Conservation (phyloP, 345 rosid species). For the Rhodomyrtus tomentosa region DNA sequence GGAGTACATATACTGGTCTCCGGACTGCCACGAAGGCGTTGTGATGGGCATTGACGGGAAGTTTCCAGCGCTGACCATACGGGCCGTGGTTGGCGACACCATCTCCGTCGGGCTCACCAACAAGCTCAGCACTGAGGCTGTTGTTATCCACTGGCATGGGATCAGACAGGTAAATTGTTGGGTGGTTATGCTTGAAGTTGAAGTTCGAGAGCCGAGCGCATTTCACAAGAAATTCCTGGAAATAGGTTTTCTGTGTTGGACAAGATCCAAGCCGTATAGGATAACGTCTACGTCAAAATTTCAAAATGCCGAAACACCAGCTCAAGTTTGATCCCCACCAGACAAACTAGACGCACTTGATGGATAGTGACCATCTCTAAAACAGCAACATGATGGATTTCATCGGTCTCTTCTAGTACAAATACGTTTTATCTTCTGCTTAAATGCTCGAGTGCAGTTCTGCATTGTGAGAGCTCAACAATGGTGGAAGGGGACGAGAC, state of each 20-base stretch:
- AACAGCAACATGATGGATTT: no score
- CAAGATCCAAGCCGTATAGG: no score
- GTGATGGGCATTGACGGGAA: conserved; percentile 80
- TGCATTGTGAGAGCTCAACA: not conserved
- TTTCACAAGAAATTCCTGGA: no score
- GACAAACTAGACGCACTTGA: accelerated
- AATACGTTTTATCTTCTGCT: no score
- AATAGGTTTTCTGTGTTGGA: no score
- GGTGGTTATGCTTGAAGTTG: not conserved
- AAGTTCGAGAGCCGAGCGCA: not conserved
- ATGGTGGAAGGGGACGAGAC: conserved; percentile 67
- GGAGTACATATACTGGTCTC: conserved; percentile 46
- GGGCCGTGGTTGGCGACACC: conserved; percentile 55
- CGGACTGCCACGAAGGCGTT: conserved; percentile 51
- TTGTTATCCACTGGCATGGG: conserved; percentile 95
- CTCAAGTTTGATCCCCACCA: not conserved
- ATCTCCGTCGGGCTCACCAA: conserved; percentile 56
- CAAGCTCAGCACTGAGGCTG: conserved; percentile 65
- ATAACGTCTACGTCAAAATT: not conserved
- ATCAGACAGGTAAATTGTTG: conserved; percentile 52
- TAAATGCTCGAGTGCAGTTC: not conserved
- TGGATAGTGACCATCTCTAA: no score
- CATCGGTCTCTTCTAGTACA: no score
- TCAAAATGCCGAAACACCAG: accelerated
- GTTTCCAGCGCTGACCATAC: conserved; percentile 82